Evolutionary conservation across 768 basidiomycete species (phyloP).

Genomic region (Kwoniella heveanensis): DNA sequence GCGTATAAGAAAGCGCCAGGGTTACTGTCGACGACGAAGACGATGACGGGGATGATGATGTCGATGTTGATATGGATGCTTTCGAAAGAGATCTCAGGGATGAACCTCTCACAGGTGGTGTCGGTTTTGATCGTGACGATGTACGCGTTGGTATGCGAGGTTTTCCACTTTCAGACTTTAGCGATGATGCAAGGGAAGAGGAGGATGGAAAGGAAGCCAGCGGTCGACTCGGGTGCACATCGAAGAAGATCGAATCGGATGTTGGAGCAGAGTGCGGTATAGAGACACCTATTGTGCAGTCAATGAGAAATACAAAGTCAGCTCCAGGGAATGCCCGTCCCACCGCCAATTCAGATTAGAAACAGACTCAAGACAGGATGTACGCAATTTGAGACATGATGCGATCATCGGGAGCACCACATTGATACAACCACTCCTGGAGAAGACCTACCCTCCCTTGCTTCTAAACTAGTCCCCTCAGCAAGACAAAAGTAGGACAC

Average conservation of each 20-base stretch:
- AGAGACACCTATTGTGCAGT: neutral
- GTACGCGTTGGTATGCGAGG: constrained; percentile 4
- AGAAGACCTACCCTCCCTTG: no score
- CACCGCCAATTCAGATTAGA: neutral
- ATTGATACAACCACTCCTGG: no score
- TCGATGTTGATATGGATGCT: neutral
- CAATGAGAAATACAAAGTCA: neutral
- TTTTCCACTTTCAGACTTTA: neutral
- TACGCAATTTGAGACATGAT: neutral
- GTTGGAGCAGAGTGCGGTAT: neutral
- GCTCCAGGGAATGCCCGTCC: neutral
- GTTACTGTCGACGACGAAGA: neutral
- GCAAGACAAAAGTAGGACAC: no score
- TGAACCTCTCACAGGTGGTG: neutral
- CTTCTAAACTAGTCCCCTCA: no score
- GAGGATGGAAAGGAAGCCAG: constrained; percentile 5
- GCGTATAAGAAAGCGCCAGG: neutral
- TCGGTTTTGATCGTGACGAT: constrained; percentile 1
- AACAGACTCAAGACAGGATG: neutral
- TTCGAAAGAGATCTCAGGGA: constrained; percentile 4
- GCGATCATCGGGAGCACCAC: no score
- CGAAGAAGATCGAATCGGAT: constrained; percentile 4
- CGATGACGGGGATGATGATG: neutral
- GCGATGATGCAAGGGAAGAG: neutral
- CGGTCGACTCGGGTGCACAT: constrained; percentile 9